Base-by-base conservation (phyloP, 129 eudicot species). In the Artemisia annua region DNA sequence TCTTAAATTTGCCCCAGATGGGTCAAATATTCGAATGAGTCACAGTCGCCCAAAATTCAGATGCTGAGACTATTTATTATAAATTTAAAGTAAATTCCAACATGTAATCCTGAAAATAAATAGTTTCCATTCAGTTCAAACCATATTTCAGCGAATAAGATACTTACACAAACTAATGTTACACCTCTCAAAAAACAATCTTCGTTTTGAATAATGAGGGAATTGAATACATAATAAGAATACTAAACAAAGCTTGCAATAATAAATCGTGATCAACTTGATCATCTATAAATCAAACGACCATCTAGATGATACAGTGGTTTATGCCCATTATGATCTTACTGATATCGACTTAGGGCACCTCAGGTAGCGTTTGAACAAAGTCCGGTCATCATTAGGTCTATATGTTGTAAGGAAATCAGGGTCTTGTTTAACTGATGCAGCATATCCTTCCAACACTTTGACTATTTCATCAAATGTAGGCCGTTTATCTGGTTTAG, bases 401-500 rank as follows among this genome's bases (percentile, higher is more conserved):
- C 81, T 76, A 58, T 77, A 79, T 5, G 89, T 76, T 43, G 86
- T 74, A 54, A 94, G 86, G 72, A 94, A 94, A 3, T 87, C 89
- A 1, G 92, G 91, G 66, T 94, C 89, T 71, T 72, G 84, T 79
- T 87, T 85, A 1, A 86, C 79, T 13, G 75, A 86, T 56, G 69
- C 87, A 0, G 85, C 55, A 69, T 84, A 94, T 50, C 86, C 58
- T 84, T 90, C 97, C 71, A 94, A 80, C 24, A 86, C 19, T 18
- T 72, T 12, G 16, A 94, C 91, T 16, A 94, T 88, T 78, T 90
- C 97, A 30, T 86, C 82, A 62, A 94, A 94, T 19, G 69, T 76
- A 6, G 97, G 97, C 59, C 97, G 71, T 66, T 87, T 94, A 39
- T 78, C 55, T 0, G 97, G 98, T 53, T 87, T 94, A 57, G 84